Evolutionary conservation across 345 rosid genomes (phyloP).

Genomic region (Heritiera littoralis): DNA sequence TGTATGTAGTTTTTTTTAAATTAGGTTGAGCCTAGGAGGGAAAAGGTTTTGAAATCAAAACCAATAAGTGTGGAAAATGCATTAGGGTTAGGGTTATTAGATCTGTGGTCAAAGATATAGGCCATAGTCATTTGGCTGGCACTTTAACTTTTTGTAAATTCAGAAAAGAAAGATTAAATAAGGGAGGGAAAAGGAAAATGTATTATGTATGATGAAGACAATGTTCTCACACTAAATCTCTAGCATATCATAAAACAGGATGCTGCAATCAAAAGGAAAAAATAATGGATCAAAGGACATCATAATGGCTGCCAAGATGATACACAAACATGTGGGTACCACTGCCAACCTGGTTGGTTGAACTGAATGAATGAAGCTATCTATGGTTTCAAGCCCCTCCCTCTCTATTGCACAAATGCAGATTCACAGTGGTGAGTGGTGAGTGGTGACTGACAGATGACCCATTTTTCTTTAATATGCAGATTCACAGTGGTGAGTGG

Average conservation of each 20-base stretch:
- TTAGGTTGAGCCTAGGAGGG: neutral
- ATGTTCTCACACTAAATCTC: neutral
- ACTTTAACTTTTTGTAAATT: neutral
- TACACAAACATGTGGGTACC: neutral
- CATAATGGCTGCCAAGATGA: neutral
- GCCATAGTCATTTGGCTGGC: neutral
- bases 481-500: no score
- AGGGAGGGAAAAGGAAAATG: neutral
- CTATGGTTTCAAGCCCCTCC: neutral
- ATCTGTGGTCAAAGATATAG: conserved; percentile 9
- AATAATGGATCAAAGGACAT: neutral
- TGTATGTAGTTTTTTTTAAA: no score
- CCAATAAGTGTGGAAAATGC: neutral
- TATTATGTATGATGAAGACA: neutral
- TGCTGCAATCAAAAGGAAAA: neutral
- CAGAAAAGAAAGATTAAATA: neutral
- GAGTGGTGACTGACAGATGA: no score
- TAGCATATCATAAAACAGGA: neutral
- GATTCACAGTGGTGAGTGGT: no score
- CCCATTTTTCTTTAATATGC: no score
- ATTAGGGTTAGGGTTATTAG: neutral
- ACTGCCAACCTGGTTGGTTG: neutral
- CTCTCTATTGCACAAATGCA: no score
- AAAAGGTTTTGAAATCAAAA: neutral
- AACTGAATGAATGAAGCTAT: neutral